A percentile compares a stretch with the other conserved stretches of the same genome.
Conservation (phyloP, 2,329 filamentous ascomycete species). For the Botrytis squamosa region DNA sequence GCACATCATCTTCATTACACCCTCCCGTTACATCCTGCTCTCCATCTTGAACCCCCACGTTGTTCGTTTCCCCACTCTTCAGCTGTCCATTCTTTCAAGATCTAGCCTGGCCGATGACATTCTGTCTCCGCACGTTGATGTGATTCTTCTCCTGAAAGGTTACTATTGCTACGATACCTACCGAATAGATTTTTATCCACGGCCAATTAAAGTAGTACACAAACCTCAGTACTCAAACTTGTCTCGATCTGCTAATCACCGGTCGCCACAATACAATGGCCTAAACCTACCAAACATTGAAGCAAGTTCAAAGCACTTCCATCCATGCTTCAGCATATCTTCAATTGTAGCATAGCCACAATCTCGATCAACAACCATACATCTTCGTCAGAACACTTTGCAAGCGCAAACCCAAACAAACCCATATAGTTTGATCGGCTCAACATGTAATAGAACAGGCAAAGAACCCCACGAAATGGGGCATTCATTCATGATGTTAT, state of each 20-base stretch:
- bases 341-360: not conserved
- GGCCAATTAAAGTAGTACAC: not conserved
- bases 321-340: not conserved
- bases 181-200: not conserved
- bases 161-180: not conserved
- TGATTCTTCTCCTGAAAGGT: not conserved
- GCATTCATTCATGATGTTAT: not conserved
- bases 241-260: not conserved
- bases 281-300: not conserved
- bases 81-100: not conserved
- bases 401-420: not conserved
- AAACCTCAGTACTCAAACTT: not conserved
- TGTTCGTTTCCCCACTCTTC: not conserved
- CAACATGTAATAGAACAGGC: not conserved
- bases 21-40: not conserved
- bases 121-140: not conserved
- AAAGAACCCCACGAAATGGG: not conserved
- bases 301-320: not conserved
- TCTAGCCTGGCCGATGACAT: not conserved
- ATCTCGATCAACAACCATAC: not conserved
- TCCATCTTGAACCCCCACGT: not conserved
- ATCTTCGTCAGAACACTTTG: not conserved
- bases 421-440: not conserved
- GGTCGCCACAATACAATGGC: not conserved
- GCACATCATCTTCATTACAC: slow-evolving; percentile 4